Evolutionary conservation across 352 stramenopile species (phyloP).

Genomic region (Pythium volutum): DNA sequence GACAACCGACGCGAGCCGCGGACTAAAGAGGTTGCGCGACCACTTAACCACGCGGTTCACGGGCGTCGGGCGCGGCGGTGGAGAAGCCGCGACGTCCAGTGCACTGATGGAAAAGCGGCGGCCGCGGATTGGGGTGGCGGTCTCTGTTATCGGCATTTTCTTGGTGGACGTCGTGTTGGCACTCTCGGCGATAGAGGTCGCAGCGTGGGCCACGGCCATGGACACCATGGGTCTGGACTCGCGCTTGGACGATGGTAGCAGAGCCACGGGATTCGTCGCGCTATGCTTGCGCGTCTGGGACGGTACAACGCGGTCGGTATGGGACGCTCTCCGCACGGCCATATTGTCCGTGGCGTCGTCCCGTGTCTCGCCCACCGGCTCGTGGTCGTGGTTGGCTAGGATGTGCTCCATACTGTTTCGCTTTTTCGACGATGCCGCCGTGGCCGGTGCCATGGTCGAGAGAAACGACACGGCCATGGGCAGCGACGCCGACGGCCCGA

Average conservation of each 20-base stretch:
- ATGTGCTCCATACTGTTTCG: not conserved
- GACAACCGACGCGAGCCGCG: conserved; percentile 22
- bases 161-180: conserved; percentile 2
- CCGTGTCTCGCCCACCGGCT: not conserved
- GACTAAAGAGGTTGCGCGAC: conserved; percentile 15
- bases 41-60: conserved; percentile 2
- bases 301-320: not conserved
- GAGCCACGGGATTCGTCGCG: conserved; percentile 17
- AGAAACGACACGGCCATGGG: conserved; percentile 12
- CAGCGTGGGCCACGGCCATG: conserved; percentile 14
- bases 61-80: conserved; percentile 1
- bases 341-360: not conserved
- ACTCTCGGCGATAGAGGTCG: conserved; percentile 8
- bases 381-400: not conserved
- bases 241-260: not conserved
- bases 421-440: not conserved
- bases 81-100: conserved; percentile 11
- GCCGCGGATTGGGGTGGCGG: conserved; percentile 20
- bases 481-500: not conserved
- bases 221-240: not conserved
- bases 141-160: not conserved
- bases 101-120: conserved; percentile 43
- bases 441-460: not conserved
- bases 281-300: conserved; percentile 6
- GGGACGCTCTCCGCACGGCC: not conserved